Evolutionary conservation across 2,329 filamentous ascomycete species (phyloP), one percentile per base, ranked within the genome.

Genomic region (Epichloe baconii): DNA sequence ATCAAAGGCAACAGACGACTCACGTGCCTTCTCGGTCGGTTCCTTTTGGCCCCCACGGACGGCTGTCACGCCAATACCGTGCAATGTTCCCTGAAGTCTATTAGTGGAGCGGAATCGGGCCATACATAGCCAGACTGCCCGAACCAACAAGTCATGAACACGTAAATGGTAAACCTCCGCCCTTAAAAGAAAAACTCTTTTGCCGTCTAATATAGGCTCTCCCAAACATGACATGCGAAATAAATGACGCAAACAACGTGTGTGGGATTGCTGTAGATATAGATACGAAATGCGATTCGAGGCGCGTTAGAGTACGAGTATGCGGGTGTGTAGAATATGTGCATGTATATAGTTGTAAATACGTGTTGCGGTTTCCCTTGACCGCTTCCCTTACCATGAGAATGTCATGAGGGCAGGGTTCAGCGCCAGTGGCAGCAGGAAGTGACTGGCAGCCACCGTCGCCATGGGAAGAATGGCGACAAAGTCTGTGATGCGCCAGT

Each of bases 401-500:
- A 88, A 88, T 0, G 82, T 85, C 83, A 88, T 88, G 59, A 88
- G 71, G 19, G 83, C 84, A n/a, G 85, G 85, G 66, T 89, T 89
- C 47, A 90, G 69, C 4, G 79, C 85, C 53, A 89, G 73, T 1
- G 86, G 86, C 55, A 89, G 65, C 47, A 89, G 68, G 52, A 88
- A 74, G 66, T 89, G 85, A 52, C 79, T 84, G 1, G 71, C 74
- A 1, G 80, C 72, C n/a, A 88, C 79, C 0, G 82, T 84, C 1
- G 80, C 77, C 79, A 90, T 83, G 49, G 86, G 86, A 47, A 88
- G 70, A 57, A 89, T 87, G 44, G 86, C 85, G 35, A 87, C 83
- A 57, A 86, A 85, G 66, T 86, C 80, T 45, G 71, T 81, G 60
- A 86, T 85, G 50, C 71, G 72, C 81, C 82, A 86, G 56, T 75